Percentiles rank a stretch among this genome's conserved stretches.
Conservation (phyloP, 768 basidiomycete species). For the Lentinus brumalis region DNA sequence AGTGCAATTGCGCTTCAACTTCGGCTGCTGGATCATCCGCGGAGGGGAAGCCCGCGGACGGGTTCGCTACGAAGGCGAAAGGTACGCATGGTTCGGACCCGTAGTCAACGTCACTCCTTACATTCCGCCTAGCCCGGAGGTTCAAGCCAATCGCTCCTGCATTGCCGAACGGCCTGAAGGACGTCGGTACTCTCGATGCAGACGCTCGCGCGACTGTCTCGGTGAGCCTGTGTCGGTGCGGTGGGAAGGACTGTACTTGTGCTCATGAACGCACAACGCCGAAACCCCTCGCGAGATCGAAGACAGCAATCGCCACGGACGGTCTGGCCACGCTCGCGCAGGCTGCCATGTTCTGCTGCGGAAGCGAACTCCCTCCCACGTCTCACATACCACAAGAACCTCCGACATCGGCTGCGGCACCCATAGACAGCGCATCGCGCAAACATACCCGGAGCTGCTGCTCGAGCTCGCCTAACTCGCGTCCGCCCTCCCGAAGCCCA, state of each 20-base stretch:
- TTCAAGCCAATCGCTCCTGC: slow-evolving; percentile 73
- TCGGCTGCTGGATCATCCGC: slow-evolving; percentile 28
- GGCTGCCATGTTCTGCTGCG: slow-evolving; percentile 33
- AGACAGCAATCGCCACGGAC: not conserved
- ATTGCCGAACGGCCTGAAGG: slow-evolving; percentile 72
- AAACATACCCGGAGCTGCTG: slow-evolving; percentile 16
- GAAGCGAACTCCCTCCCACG: slow-evolving; percentile 2
- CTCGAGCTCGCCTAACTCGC: slow-evolving; percentile 6
- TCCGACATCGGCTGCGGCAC: not conserved
- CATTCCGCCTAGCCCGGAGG: slow-evolving; percentile 51
- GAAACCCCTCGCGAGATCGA: not conserved
- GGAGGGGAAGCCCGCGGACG: not conserved
- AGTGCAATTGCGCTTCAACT: slow-evolving; percentile 61
- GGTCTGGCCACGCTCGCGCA: slow-evolving; percentile 41
- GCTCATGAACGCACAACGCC: slow-evolving; percentile 23
- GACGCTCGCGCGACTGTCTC: not conserved
- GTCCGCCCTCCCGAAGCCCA: slow-evolving; percentile 13
- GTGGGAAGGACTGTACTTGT: slow-evolving; percentile 19
- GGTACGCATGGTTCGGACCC: slow-evolving; percentile 32
- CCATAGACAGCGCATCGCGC: slow-evolving; percentile 1
- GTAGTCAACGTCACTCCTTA: not conserved
- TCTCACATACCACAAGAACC: not conserved
- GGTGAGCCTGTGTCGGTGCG: slow-evolving; percentile 15
- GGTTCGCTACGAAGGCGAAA: slow-evolving; percentile 33
- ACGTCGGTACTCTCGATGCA: slow-evolving; percentile 36